phyloP scores from a whole-genome alignment of 1,139 yeast species.

The Hanseniaspora sp. region DNA sequence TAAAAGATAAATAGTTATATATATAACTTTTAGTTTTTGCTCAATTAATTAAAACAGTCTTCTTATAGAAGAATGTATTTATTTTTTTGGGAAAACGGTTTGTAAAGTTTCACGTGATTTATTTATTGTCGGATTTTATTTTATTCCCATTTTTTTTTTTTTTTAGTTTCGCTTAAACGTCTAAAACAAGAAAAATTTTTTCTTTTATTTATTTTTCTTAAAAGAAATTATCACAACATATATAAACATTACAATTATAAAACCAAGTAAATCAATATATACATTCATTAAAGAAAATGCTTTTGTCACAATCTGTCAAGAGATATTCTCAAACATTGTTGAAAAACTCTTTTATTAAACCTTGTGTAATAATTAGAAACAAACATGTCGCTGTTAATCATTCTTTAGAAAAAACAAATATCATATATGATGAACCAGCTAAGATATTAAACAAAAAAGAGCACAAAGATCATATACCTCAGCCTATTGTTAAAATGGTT shows the following conservation, averaged over 20 bases:
- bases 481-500: slow-evolving; percentile 1
- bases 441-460: background rate
- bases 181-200: background rate
- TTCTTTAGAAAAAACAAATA: slow-evolving; percentile 3
- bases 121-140: background rate
- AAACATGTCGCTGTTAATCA: slow-evolving; percentile 1
- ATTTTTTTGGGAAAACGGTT: too few relatives aligned
- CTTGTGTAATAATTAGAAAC: background rate
- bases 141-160: background rate
- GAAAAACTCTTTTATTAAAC: background rate
- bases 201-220: background rate
- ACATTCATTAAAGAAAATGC: background rate
- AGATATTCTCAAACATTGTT: background rate
- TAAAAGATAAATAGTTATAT: too few relatives aligned
- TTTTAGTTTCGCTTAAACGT: background rate
- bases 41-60: too few relatives aligned
- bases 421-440: slow-evolving; percentile 1
- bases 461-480: slow-evolving; percentile 10
- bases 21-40: too few relatives aligned
- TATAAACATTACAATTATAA: too few relatives aligned
- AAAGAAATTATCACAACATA: too few relatives aligned
- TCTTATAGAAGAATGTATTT: too few relatives aligned
- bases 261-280: background rate
- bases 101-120: background rate
- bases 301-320: background rate